Conservation (phyloP, 2,329 filamentous ascomycete species). For the Fulvia fulva region DNA sequence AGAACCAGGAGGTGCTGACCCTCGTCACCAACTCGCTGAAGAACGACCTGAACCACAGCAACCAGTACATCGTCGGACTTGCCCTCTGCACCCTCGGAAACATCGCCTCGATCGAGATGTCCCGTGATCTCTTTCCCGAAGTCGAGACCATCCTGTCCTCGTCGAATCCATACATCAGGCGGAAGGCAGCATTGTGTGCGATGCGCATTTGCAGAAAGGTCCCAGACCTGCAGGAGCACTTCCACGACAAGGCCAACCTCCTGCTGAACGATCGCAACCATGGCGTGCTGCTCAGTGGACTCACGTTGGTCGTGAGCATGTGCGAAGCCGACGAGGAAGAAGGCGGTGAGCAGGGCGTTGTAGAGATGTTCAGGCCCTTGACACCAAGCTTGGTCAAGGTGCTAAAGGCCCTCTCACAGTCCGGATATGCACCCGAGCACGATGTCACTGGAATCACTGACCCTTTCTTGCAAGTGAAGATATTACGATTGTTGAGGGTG, state of each 20-base stretch:
- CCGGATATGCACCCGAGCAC: conserved; percentile 94
- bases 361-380: conserved; percentile 85
- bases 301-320: conserved; percentile 85
- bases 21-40: conserved; percentile 96
- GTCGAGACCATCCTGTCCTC: conserved; percentile 89
- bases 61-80: conserved; percentile 96
- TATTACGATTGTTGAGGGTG: conserved; percentile 79
- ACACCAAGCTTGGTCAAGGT: conserved; percentile 84
- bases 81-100: conserved; percentile 95
- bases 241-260: conserved; percentile 86
- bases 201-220: conserved; percentile 99
- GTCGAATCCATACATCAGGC: conserved; percentile 94
- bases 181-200: conserved; percentile 96
- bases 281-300: conserved; percentile 84
- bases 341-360: conserved; percentile 80
- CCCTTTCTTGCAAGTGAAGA: conserved; percentile 96
- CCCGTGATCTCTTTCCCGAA: conserved; percentile 91
- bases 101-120: conserved; percentile 98
- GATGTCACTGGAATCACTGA: conserved; percentile 95
- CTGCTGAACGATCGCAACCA: conserved; percentile 92
- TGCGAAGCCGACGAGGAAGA: conserved; percentile 94
- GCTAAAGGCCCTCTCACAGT: conserved; percentile 86
- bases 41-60: conserved; percentile 94
- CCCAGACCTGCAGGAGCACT: conserved; percentile 94
- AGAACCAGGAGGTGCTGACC: conserved; percentile 97